Evolutionary conservation across 2,329 filamentous ascomycete genomes (phyloP).

Genomic region (Aschersonia sp.): DNA sequence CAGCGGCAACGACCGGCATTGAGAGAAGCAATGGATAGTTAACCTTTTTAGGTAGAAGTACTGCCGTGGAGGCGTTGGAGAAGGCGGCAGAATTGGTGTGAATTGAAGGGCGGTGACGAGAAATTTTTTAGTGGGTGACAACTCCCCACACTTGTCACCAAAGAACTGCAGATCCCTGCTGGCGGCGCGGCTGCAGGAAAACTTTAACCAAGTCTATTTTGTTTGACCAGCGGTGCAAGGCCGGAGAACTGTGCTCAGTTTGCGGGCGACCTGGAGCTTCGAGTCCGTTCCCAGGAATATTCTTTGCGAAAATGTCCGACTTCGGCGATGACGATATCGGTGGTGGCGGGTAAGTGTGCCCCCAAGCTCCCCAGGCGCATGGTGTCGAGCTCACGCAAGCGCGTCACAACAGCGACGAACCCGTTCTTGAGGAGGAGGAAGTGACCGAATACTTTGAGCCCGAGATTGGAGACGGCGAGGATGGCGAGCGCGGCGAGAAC

Average conservation of each 20-base stretch:
- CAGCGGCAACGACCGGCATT: background rate
- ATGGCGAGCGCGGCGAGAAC: slow-evolving; percentile 34
- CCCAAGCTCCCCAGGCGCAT: background rate
- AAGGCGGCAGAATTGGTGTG: slow-evolving; percentile 16
- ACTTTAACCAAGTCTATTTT: slow-evolving; percentile 1
- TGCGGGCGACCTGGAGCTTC: too few species aligned
- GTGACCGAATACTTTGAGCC: slow-evolving; percentile 40
- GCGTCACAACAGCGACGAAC: slow-evolving; percentile 41
- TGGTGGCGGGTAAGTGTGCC: slow-evolving; percentile 36
- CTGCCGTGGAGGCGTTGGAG: background rate
- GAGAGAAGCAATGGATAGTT: background rate
- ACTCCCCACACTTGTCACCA: background rate
- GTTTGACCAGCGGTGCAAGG: too few species aligned
- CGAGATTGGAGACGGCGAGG: slow-evolving; percentile 39
- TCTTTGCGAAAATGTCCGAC: slow-evolving; percentile 47
- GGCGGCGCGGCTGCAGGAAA: slow-evolving; percentile 12
- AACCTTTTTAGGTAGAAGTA: too few species aligned
- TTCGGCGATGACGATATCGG: slow-evolving; percentile 52
- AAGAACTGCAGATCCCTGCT: too few species aligned
- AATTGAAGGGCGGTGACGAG: slow-evolving; percentile 14
- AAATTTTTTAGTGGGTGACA: slow-evolving; percentile 15
- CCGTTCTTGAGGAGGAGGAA: slow-evolving; percentile 59
- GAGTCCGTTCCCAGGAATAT: too few species aligned
- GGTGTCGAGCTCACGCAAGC: background rate
- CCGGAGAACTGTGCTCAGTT: too few species aligned